phyloP scores from a whole-genome alignment of 768 basidiomycete genomes.

The Rubroboletus pulcherrimus region DNA sequence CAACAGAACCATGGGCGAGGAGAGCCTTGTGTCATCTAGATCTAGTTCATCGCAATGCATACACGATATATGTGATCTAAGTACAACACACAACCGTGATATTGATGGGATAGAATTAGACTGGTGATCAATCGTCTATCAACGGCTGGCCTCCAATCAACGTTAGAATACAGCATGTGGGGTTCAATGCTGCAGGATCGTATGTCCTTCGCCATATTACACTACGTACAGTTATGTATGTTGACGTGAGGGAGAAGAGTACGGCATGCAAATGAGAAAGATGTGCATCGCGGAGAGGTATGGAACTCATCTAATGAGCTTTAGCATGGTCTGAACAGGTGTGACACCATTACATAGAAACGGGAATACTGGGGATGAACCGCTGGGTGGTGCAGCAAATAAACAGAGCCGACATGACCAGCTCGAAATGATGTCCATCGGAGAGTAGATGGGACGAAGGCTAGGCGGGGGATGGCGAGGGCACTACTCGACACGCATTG shows the following conservation, averaged over 20 bases:
- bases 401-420: not conserved
- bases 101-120: conserved; percentile 7
- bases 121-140: no score
- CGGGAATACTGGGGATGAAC: not conserved
- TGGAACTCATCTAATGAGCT: not conserved
- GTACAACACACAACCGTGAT: conserved; percentile 13
- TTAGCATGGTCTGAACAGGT: not conserved
- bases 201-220: conserved; percentile 16
- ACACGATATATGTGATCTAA: conserved; percentile 5
- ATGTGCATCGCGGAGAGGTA: conserved; percentile 10
- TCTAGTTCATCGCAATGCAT: not conserved
- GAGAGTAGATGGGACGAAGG: not conserved
- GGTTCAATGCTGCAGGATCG: conserved; percentile 11
- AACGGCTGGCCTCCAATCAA: no score
- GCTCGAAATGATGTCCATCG: not conserved
- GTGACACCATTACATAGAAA: not conserved
- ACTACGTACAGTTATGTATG: conserved; percentile 9
- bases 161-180: conserved; percentile 10
- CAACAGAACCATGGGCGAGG: not conserved
- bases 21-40: not conserved
- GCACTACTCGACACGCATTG: conserved; percentile 30
- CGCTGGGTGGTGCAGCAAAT: not conserved
- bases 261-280: conserved; percentile 9
- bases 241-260: conserved; percentile 3
- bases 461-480: not conserved